These are phyloP conservation scores for Agarophyton chilense DNA, from an alignment of 23 red algal species.

Conservation along the genomic window DNA sequence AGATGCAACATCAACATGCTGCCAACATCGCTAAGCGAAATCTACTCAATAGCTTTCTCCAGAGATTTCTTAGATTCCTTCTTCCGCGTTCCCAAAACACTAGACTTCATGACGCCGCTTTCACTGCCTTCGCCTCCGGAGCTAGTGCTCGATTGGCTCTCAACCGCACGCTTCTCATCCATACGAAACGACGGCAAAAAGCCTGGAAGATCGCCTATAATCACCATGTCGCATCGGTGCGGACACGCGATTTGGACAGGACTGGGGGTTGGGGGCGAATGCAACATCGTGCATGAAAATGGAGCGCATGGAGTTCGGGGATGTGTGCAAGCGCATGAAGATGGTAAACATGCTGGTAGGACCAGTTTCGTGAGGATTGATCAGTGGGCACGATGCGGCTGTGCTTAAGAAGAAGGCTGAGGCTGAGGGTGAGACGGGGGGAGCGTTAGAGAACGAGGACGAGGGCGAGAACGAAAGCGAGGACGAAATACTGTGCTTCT, in stretches of 20 bases:
- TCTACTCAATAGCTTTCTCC: conserved; percentile 46
- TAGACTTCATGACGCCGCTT: conserved; percentile 1
- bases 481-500: conserved; percentile 5
- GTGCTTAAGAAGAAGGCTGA: not conserved
- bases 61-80: not conserved
- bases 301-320: conserved; percentile 32
- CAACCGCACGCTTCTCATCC: not conserved
- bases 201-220: not conserved
- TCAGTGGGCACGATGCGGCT: not conserved
- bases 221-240: conserved; percentile 8
- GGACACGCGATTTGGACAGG: not conserved
- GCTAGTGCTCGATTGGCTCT: not conserved
- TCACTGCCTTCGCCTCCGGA: not conserved
- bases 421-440: not conserved
- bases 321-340: conserved; percentile 23
- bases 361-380: conserved; percentile 16
- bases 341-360: conserved; percentile 35
- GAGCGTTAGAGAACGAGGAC: not conserved
- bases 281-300: not conserved
- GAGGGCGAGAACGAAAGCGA: not conserved
- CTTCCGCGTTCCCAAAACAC: not conserved
- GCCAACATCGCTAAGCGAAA: not conserved
- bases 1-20: not conserved
- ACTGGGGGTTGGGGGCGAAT: not conserved
- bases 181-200: not conserved